phyloP scores from a whole-genome alignment of 306 rosid species.

The Potentilla sterilis region DNA sequence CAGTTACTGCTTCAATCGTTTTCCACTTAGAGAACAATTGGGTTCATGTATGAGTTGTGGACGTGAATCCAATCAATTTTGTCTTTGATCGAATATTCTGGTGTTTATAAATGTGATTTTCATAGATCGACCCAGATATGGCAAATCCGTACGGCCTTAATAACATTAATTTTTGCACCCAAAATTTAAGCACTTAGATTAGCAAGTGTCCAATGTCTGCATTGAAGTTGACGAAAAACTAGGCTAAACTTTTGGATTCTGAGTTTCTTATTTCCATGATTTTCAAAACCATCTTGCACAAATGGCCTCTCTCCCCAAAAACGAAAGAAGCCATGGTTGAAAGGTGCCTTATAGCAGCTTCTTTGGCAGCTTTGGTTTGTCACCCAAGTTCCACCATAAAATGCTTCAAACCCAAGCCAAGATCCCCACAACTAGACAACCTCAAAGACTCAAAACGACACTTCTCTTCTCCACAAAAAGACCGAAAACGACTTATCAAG shows the following conservation, averaged over 20 bases:
- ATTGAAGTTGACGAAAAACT: slow-evolving; percentile 6
- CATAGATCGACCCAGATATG: not conserved
- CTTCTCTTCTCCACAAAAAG: not conserved
- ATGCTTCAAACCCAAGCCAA: slow-evolving; percentile 22
- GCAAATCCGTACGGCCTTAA: not conserved
- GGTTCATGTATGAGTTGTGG: not conserved
- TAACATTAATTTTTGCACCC: not conserved
- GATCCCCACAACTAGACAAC: not conserved
- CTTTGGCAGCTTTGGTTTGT: slow-evolving; percentile 23
- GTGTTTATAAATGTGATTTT: not conserved
- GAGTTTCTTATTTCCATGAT: not conserved
- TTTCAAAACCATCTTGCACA: not conserved
- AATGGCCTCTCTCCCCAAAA: not conserved
- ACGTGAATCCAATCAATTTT: not conserved
- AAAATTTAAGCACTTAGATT: not conserved
- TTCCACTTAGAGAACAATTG: not conserved
- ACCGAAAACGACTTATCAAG: not conserved
- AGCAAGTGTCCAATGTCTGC: not conserved
- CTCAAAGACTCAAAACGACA: slow-evolving; percentile 1
- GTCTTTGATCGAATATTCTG: not conserved
- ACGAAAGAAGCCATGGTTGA: slow-evolving; percentile 21
- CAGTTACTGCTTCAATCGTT: not conserved
- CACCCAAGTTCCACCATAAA: slow-evolving; percentile 32
- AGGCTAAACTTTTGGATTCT: not conserved
- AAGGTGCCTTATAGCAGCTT: slow-evolving; percentile 27